Evolutionary conservation across 2,329 filamentous ascomycete genomes (phyloP).

Genomic region (Apiospora malaysiana): DNA sequence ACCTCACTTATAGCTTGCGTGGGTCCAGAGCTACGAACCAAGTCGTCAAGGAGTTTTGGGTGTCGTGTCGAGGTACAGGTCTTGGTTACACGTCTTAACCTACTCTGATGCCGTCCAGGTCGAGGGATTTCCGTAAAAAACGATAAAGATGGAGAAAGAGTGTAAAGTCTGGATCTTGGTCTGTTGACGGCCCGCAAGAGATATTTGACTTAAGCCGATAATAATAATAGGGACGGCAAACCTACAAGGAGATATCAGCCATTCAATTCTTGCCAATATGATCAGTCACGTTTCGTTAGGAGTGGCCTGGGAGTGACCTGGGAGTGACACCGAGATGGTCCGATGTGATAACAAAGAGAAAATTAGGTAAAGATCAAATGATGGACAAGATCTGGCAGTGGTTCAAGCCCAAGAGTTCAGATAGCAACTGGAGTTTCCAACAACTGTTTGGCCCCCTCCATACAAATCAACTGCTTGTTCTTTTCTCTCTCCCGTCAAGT

Average conservation of each 20-base stretch:
- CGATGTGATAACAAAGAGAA: not conserved
- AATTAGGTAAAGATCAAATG: not conserved
- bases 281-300: not conserved
- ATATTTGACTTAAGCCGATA: not conserved
- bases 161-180: not conserved
- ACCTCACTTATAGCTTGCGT: constrained; percentile 54
- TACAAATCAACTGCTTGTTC: not conserved
- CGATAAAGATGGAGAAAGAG: not conserved
- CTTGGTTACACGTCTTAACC: constrained; percentile 65
- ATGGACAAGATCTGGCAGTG: not conserved
- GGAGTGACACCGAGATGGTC: not conserved
- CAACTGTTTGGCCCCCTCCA: not conserved
- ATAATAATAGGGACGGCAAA: not conserved
- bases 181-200: not conserved
- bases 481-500: not conserved
- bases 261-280: not conserved
- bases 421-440: not conserved
- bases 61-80: constrained; percentile 66
- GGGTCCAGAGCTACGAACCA: constrained; percentile 69
- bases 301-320: not conserved
- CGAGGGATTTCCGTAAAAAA: not conserved
- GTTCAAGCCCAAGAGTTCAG: not conserved
- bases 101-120: not conserved
- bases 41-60: constrained; percentile 74
- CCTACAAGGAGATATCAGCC: not conserved